These are phyloP conservation scores for sorghum (Sorghum bicolor) DNA, from an alignment of 176 grass and related monocot species.

Conservation along the genomic window DNA sequence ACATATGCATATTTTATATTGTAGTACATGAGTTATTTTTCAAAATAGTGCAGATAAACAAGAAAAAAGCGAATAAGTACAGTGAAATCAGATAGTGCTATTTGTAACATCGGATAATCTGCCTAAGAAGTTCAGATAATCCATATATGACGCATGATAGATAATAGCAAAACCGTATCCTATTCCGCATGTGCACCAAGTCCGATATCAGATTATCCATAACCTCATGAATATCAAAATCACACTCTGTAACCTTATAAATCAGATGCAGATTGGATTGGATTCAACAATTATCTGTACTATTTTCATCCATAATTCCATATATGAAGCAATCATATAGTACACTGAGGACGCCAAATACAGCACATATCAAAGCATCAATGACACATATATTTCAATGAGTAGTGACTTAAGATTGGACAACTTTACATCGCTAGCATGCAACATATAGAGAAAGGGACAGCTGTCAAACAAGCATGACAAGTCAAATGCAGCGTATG, in stretches of 20 bases:
- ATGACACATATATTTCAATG: background rate
- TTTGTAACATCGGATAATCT: background rate
- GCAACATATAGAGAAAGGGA: background rate
- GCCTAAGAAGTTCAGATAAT: background rate
- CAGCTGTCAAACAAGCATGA: background rate
- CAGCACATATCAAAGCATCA: background rate
- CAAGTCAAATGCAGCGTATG: background rate
- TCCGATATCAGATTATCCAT: background rate
- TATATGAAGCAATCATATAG: background rate
- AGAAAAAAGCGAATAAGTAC: background rate
- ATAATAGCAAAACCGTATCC: background rate
- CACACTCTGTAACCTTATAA: background rate
- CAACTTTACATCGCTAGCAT: background rate
- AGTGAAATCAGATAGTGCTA: background rate
- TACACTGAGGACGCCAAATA: background rate
- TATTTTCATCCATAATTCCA: background rate
- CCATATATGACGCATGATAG: background rate
- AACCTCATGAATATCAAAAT: background rate
- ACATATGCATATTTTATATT: background rate
- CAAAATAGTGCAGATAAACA: background rate
- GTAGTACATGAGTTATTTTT: background rate
- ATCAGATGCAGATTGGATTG: background rate
- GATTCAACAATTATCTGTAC: background rate
- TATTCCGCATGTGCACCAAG: background rate
- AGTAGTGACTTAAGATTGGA: background rate